phyloP scores from a whole-genome alignment of 345 rosid species.

The thale cress (Arabidopsis thaliana) region TAIR10.1 NC_003071.7:9838501-9839000 shows the following conservation, averaged over 20 bases:
- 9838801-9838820: slow-evolving; percentile 5
- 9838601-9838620: slow-evolving; percentile 1
- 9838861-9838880: neutral
- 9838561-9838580: neutral
- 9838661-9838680: neutral
- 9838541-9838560: neutral
- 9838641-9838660: neutral
- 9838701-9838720: neutral
- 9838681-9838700: neutral
- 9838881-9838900: slow-evolving; percentile 3
- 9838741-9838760: slow-evolving; percentile 10
- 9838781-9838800: neutral
- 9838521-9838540: neutral
- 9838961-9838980: neutral
- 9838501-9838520: neutral
- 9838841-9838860: slow-evolving; percentile 6
- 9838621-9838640: neutral
- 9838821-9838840: neutral
- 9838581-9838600: neutral
- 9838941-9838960: neutral
- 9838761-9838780: neutral
- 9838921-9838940: neutral
- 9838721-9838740: neutral
- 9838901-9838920: neutral
- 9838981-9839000: neutral